Evolutionary conservation across 1,284 basidiomycete genomes (phyloP), one percentile per base, ranked within the genome.

Genomic region (Malassezia furfur): DNA sequence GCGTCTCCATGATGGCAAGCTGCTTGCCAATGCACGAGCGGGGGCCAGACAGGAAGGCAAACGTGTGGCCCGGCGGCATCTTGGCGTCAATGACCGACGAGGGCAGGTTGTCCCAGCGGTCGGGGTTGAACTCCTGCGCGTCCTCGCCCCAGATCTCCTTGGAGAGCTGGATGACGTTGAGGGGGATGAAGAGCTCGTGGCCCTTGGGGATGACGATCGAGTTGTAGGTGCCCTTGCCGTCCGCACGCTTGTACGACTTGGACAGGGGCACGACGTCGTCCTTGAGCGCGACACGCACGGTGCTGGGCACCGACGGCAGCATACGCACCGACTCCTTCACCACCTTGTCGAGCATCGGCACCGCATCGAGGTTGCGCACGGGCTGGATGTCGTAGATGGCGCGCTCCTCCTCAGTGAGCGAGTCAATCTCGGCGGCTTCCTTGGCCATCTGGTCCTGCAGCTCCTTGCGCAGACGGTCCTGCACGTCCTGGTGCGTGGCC

Each of bases 401-500:
- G 0, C 52, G 49, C 12, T n/a, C 41, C 31, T 66, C 32, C 25
- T 67, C 66, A 3, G 54, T 39, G 1, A 66, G 44, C 4, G 32
- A 14, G 7, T 65, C 21, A 8, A 21, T 36, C 38, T 55, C 49
- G 15, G 51, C 50, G 1, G 36, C 19, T 19, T 59, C 51, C 47
- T 59, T 54, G n/a, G 47, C 46, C 6, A 40, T 41, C 21, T 41
- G 47, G 8, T 54, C 52, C 57, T 54, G 46, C 17, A 59, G 15
- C 0, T 61, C 63, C 43, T 62, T 63, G n/a, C 63, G 64, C 2
- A 70, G 58, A 36, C 59, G 64, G 12, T 47, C 45, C 74, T 90
- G 88, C 9, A 83, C 73, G 1, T 77, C 75, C 0, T 82, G 82
- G 66, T 86, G 76, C 58, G 79, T 78, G 0, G 87, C 83, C 37